A percentile compares a stretch with the other conserved stretches of the same genome.
phyloP scores from a whole-genome alignment of 1,139 yeast genomes.

The Kluyveromyces sp. region DNA sequence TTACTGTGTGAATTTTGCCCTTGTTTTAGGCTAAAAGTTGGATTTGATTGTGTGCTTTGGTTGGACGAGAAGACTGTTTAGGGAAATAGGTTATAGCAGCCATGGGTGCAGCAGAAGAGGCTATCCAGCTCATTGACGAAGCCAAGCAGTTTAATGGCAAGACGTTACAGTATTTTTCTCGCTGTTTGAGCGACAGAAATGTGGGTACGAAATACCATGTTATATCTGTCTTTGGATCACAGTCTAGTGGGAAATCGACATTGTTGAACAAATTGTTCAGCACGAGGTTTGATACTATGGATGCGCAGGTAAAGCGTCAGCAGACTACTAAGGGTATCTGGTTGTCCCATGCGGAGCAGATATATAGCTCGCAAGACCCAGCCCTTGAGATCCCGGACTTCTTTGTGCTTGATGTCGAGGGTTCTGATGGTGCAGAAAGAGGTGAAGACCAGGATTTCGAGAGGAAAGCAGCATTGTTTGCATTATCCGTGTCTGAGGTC shows the following conservation, averaged over 20 bases:
- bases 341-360: constrained; percentile 62
- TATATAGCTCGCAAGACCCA: constrained; percentile 28
- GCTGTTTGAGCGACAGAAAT: constrained; percentile 32
- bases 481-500: constrained; percentile 85
- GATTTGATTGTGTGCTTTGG: too few relatives aligned
- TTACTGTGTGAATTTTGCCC: too few relatives aligned
- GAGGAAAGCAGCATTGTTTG: constrained; percentile 91
- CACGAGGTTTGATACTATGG: constrained; percentile 89
- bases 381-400: constrained; percentile 34
- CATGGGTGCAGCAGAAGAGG: constrained; percentile 20
- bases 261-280: constrained; percentile 77
- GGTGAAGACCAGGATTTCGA: constrained; percentile 99
- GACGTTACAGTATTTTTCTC: constrained; percentile 33
- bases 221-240: constrained; percentile 94
- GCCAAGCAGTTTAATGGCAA: constrained; percentile 51
- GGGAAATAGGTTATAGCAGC: neutral
- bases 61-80: too few relatives aligned
- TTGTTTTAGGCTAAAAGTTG: too few relatives aligned
- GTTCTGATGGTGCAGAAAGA: constrained; percentile 95
- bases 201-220: constrained; percentile 77
- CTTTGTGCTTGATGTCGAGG: constrained; percentile 94
- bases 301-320: constrained; percentile 59
- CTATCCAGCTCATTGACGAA: constrained; percentile 73
- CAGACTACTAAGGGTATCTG: constrained; percentile 95
- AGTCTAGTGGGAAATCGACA: constrained; percentile 93